Evolutionary conservation across 257 asterid species (phyloP), one percentile per base, ranked within the genome.

Genomic region (Verbascum thapsus): DNA sequence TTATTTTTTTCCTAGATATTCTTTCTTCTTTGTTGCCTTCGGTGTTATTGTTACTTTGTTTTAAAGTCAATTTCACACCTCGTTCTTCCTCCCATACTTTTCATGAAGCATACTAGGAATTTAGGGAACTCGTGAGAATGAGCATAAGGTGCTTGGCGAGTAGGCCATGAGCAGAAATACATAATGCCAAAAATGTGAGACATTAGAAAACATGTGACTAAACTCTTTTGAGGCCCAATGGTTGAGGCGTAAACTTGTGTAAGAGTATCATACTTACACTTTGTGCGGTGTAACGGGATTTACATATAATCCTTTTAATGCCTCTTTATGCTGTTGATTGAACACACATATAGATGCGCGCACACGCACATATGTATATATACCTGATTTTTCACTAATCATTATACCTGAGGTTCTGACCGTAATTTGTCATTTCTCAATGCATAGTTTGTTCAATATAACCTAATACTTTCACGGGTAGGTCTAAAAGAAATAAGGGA

Each of bases 401-500:
- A 26, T 26, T 26, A 26, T 26, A 26, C 32, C 32, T 26, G 32
- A 26, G n/a, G n/a, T n/a, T n/a, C n/a, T n/a, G n/a, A n/a, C n/a
- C n/a, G n/a, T n/a, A n/a, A n/a, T n/a, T n/a, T n/a, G n/a, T n/a
- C n/a, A n/a, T n/a, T n/a, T n/a, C n/a, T n/a, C n/a, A n/a, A n/a
- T n/a, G 32, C 32, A 5, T 26, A 26, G 5, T 26, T 49, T 35
- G 3, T 10, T 34, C 37, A 17, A 18, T 40, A 38, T 51, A 7
- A 26, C 34, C 10, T 18, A n/a, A n/a, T 39, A 40, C 22, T 8
- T 20, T 6, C 40, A 18, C 10, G 39, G 37, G 4, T 49, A 58
- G 16, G 69, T 12, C 49, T 63, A 50, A 63, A 57, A 39, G 19
- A 54, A 39, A 58, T 10, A 38, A 19, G 22, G 10, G 20, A 58